phyloP scores from a whole-genome alignment of 73 alveolate genomes.

The Paramecium sexaurelia region DNA sequence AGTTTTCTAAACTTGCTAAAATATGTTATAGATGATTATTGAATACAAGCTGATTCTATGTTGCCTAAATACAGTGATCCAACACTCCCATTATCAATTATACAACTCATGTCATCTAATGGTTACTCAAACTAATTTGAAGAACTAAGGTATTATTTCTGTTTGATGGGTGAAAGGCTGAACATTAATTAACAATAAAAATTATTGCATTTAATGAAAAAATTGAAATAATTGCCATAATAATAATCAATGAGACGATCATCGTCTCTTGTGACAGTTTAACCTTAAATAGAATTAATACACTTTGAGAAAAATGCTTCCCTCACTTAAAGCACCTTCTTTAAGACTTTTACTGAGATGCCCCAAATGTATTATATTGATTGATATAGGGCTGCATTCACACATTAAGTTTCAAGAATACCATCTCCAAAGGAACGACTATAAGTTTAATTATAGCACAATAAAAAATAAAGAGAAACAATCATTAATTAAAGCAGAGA shows the following conservation, averaged over 20 bases:
- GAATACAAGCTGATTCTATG: slow-evolving; percentile 7
- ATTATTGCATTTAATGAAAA: slow-evolving; percentile 17
- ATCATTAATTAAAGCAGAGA: not conserved
- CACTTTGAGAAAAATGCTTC: not conserved
- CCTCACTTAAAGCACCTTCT: not conserved
- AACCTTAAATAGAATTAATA: not conserved
- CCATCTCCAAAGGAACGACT: slow-evolving; percentile 9
- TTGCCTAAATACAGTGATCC: slow-evolving; percentile 36
- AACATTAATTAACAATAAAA: slow-evolving; percentile 11
- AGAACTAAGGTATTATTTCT: not conserved
- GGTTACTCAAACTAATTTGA: not conserved
- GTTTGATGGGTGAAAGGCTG: not conserved
- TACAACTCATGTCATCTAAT: slow-evolving; percentile 38
- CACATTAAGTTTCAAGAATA: slow-evolving; percentile 27
- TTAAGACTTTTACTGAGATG: slow-evolving; percentile 42
- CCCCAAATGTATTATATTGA: not conserved
- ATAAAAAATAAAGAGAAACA: not conserved
- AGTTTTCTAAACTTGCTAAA: not conserved
- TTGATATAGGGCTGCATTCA: slow-evolving; percentile 29
- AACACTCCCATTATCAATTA: not conserved
- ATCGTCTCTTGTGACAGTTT: not conserved
- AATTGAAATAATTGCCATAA: not conserved
- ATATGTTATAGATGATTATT: not conserved
- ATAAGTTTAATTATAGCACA: not conserved
- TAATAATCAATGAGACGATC: slow-evolving; percentile 15